phyloP scores from a whole-genome alignment of 2,329 filamentous ascomycete genomes.

The Aureobasidium namibiae region DNA sequence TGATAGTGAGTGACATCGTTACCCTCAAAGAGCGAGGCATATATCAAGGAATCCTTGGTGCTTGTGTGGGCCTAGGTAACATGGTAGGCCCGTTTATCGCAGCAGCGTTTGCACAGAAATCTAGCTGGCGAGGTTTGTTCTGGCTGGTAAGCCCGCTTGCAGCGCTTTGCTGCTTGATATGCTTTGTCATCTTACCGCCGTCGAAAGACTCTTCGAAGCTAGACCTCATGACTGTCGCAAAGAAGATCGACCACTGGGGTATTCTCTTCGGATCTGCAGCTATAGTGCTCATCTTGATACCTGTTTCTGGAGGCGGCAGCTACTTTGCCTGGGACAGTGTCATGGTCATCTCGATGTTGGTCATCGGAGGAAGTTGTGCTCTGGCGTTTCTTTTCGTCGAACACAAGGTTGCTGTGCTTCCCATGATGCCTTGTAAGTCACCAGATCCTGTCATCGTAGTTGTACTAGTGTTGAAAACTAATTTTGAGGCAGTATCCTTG shows the following conservation, averaged over 20 bases:
- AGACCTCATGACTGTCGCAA: slow-evolving; percentile 39
- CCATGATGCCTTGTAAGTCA: slow-evolving; percentile 35
- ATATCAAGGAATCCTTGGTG: slow-evolving; percentile 38
- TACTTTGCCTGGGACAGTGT: slow-evolving; percentile 47
- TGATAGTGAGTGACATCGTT: slow-evolving; percentile 54
- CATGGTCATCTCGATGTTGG: slow-evolving; percentile 53
- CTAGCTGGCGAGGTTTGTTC: slow-evolving; percentile 40
- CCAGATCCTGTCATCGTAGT: not conserved
- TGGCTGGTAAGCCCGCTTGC: slow-evolving; percentile 47
- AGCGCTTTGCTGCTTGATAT: slow-evolving; percentile 33
- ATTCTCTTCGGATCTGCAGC: slow-evolving; percentile 44
- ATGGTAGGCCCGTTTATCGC: slow-evolving; percentile 40
- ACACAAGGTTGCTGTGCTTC: slow-evolving; percentile 47
- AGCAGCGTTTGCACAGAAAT: slow-evolving; percentile 35
- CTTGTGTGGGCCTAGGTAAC: slow-evolving; percentile 38
- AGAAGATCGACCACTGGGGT: slow-evolving; percentile 55
- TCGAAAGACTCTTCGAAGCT: slow-evolving; percentile 40
- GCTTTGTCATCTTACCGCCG: slow-evolving; percentile 46
- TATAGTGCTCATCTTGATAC: slow-evolving; percentile 54
- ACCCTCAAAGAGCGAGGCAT: slow-evolving; percentile 52
- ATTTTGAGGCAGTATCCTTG: not conserved
- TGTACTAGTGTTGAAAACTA: not conserved
- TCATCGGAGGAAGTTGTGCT: slow-evolving; percentile 39
- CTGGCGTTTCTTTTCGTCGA: slow-evolving; percentile 47
- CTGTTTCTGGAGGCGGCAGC: slow-evolving; percentile 48